Evolutionary conservation across 495 filamentous ascomycete genomes (phyloP).

Genomic region (Daldinia grandis): DNA sequence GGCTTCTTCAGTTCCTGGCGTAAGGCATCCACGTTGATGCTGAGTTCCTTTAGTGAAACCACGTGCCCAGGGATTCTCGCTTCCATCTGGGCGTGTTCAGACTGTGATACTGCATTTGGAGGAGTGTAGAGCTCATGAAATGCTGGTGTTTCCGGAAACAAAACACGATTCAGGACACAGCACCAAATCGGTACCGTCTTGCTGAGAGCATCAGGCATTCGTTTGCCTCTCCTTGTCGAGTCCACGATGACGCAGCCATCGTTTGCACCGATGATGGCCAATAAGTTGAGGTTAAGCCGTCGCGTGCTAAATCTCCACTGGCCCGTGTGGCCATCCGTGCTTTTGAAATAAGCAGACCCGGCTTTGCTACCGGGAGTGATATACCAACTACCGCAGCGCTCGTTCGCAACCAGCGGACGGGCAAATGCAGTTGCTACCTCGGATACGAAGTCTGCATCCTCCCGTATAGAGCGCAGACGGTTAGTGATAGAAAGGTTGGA

Average conservation of each 20-base stretch:
- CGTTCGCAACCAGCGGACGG: conserved; percentile 90
- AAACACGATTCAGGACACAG: conserved; percentile 77
- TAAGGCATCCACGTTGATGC: conserved; percentile 46
- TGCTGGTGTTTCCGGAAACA: conserved; percentile 68
- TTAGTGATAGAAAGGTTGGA: conserved; percentile 81
- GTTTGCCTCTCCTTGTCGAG: conserved; percentile 91
- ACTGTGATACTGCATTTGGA: conserved; percentile 69
- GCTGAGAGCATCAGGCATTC: conserved; percentile 90
- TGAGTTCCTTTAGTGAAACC: conserved; percentile 59
- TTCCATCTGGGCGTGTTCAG: conserved; percentile 83
- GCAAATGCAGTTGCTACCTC: conserved; percentile 58
- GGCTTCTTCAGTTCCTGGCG: conserved; percentile 60
- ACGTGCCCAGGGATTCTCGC: conserved; percentile 72
- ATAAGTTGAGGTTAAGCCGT: conserved; percentile 82
- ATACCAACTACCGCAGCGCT: conserved; percentile 97
- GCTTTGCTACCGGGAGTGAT: conserved; percentile 71
- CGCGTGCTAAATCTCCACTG: conserved; percentile 89
- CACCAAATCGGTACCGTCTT: conserved; percentile 97
- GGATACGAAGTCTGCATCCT: conserved; percentile 73
- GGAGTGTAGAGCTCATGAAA: conserved; percentile 69
- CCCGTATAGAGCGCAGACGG: conserved; percentile 75
- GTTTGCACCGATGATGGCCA: conserved; percentile 66
- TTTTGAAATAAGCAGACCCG: conserved; percentile 92
- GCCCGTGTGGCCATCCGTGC: conserved; percentile 91
- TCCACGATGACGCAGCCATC: conserved; percentile 93